Percentiles rank a stretch among this genome's conserved stretches.
phyloP scores from a whole-genome alignment of 768 basidiomycete species.

The Lyophyllum atratum region DNA sequence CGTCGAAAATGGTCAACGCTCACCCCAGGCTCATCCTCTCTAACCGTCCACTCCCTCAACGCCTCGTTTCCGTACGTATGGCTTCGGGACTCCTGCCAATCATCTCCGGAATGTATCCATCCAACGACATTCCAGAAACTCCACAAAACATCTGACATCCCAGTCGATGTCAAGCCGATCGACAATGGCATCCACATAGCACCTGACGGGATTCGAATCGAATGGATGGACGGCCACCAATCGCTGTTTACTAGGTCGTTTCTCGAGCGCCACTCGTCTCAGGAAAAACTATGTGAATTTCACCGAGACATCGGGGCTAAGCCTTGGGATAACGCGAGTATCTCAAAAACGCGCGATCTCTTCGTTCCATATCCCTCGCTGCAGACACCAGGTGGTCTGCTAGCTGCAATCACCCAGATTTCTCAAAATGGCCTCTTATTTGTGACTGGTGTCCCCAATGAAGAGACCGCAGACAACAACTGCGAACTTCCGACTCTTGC shows the following conservation, averaged over 20 bases:
- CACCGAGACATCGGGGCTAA: slow-evolving; percentile 13
- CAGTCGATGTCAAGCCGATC: slow-evolving; percentile 46
- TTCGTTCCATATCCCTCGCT: slow-evolving; percentile 59
- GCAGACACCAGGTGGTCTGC: slow-evolving; percentile 44
- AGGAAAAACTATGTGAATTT: slow-evolving; percentile 17
- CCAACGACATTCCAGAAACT: slow-evolving; percentile 80
- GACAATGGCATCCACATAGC: slow-evolving; percentile 41
- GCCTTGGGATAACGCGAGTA: slow-evolving; percentile 15
- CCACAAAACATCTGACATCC: slow-evolving; percentile 67
- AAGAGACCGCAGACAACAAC: slow-evolving; percentile 53
- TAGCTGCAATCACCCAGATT: slow-evolving; percentile 68
- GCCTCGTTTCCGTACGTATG: slow-evolving; percentile 65
- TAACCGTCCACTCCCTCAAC: slow-evolving; percentile 42
- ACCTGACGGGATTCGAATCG: slow-evolving; percentile 47
- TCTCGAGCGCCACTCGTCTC: slow-evolving; percentile 46
- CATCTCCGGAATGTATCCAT: slow-evolving; percentile 66
- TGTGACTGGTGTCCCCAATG: slow-evolving; percentile 66
- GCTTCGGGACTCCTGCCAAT: slow-evolving; percentile 86
- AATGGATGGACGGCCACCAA: slow-evolving; percentile 62
- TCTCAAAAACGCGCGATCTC: slow-evolving; percentile 37
- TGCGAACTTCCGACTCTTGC: slow-evolving; percentile 76
- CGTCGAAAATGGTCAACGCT: slow-evolving; percentile 23
- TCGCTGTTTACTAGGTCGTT: slow-evolving; percentile 54
- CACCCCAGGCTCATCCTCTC: slow-evolving; percentile 22
- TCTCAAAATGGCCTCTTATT: slow-evolving; percentile 74